Percentiles rank a stretch among this genome's conserved stretches.
Conservation (phyloP, 129 eudicot genomes). For the Flaveria robusta region DNA sequence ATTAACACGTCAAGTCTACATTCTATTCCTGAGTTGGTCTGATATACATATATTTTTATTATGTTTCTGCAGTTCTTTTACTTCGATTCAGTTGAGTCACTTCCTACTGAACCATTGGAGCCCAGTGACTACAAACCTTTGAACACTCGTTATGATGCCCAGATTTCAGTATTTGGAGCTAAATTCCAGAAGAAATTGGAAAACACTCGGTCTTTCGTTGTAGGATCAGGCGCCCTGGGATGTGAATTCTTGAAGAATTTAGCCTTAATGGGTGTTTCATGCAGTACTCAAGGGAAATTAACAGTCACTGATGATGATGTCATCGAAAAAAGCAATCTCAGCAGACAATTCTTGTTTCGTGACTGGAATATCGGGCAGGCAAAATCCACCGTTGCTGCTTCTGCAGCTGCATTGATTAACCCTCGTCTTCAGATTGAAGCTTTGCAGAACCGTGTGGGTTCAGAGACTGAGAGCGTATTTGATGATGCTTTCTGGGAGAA, state of each 20-base stretch:
- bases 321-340: constrained; percentile 90
- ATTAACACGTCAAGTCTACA: background rate
- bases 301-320: constrained; percentile 94
- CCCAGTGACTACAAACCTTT: constrained; percentile 54
- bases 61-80: constrained; percentile 64
- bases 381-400: constrained; percentile 90
- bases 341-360: constrained; percentile 85
- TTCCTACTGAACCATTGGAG: constrained; percentile 63
- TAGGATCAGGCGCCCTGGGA: constrained; percentile 92
- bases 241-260: constrained; percentile 85
- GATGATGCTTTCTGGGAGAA: constrained; percentile 90
- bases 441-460: constrained; percentile 92
- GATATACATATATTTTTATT: background rate
- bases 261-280: constrained; percentile 95
- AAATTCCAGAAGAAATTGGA: constrained; percentile 83
- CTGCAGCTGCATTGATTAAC: constrained; percentile 73
- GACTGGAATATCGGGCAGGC: constrained; percentile 99
- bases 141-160: constrained; percentile 89
- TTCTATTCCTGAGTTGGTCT: background rate
- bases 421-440: constrained; percentile 72
- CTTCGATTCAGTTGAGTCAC: constrained; percentile 84
- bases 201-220: constrained; percentile 66
- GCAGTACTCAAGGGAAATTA: constrained; percentile 62
- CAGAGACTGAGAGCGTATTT: constrained; percentile 77
- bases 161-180: constrained; percentile 81